Percentiles rank a stretch among this genome's conserved stretches.
phyloP scores from a whole-genome alignment of 139 green algal genomes.

The Asterochloris sp. region DNA sequence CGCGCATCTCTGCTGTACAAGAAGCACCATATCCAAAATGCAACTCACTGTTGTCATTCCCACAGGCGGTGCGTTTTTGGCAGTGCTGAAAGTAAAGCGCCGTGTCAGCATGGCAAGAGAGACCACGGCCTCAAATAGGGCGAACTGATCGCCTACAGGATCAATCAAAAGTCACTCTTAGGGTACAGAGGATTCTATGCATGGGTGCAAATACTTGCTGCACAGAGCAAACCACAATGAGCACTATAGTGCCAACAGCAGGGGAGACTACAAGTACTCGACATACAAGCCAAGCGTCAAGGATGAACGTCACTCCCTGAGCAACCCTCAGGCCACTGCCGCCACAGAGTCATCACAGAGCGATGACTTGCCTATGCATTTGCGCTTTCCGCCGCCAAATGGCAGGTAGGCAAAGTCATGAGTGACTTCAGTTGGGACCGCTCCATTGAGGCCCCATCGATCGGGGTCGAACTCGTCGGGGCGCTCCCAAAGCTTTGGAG shows the following conservation, averaged over 20 bases:
- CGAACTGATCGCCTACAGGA: conserved; percentile 77
- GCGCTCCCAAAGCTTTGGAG: conserved; percentile 60
- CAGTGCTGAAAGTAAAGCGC: conserved; percentile 76
- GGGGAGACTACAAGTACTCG: background rate
- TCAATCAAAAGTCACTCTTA: background rate
- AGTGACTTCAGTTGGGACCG: conserved; percentile 72
- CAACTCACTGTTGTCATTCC: conserved; percentile 22
- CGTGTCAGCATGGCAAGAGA: conserved; percentile 80
- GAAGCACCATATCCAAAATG: background rate
- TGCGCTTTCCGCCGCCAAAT: conserved; percentile 79
- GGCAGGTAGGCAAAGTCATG: conserved; percentile 76
- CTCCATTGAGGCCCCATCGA: conserved; percentile 59
- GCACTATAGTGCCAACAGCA: background rate
- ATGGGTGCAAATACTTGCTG: background rate
- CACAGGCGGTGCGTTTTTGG: conserved; percentile 40
- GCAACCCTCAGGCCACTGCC: background rate
- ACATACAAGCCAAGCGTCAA: background rate
- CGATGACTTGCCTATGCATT: conserved; percentile 66
- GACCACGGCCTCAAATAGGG: conserved; percentile 86
- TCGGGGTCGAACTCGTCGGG: conserved; percentile 75
- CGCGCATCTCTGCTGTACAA: background rate
- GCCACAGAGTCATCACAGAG: background rate
- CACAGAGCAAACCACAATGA: background rate
- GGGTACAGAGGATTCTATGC: background rate
- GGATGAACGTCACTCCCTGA: background rate